Conservation (phyloP, 2,329 filamentous ascomycete genomes). For the Stromatinia cepivora region DNA sequence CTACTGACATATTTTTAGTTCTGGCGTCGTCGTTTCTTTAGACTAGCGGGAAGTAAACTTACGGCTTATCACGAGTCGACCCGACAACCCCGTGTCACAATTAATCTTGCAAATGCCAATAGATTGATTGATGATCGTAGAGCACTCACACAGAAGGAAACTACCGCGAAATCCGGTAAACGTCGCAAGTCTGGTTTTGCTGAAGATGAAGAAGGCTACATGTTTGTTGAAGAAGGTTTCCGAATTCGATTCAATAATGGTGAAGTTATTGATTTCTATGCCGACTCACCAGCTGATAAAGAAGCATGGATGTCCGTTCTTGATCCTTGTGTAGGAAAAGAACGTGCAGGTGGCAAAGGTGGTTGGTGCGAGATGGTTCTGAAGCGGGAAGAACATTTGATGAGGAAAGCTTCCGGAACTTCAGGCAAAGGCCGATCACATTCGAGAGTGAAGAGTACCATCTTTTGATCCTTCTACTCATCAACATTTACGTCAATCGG, state of each 20-base stretch:
- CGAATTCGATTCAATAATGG: conserved; percentile 97
- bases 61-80: conserved; percentile 97
- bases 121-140: conserved; percentile 92
- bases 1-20: conserved; percentile 61
- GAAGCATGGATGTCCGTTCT: conserved; percentile 93
- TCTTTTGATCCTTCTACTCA: conserved; percentile 20
- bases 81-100: conserved; percentile 90
- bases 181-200: conserved; percentile 93
- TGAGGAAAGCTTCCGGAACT: conserved; percentile 32
- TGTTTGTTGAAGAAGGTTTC: conserved; percentile 99
- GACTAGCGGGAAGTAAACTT: conserved; percentile 83
- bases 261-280: conserved; percentile 85
- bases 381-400: conserved; percentile 54
- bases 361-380: conserved; percentile 70
- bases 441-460: conserved; percentile 39
- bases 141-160: conserved; percentile 80
- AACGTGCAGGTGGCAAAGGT: conserved; percentile 51
- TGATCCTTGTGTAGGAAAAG: conserved; percentile 61
- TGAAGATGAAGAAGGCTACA: conserved; percentile 98
- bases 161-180: conserved; percentile 70
- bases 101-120: conserved; percentile 90
- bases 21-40: conserved; percentile 98
- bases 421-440: conserved; percentile 35
- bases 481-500: background rate
- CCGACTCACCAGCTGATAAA: conserved; percentile 81